Conservation (phyloP, 495 filamentous ascomycete species). For the Aspergillus sclerotioniger region DNA sequence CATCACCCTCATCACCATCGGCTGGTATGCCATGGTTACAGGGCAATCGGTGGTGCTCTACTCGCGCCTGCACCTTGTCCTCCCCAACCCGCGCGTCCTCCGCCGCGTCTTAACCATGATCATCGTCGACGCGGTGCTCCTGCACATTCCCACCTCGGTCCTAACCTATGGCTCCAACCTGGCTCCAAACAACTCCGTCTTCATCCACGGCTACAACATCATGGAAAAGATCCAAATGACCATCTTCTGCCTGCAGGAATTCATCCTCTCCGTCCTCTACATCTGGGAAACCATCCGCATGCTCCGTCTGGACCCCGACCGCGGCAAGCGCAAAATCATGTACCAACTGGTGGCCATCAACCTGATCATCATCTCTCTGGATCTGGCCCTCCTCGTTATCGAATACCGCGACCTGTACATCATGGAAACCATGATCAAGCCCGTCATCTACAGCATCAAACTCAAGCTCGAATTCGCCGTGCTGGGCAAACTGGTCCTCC, state of each 20-base stretch:
- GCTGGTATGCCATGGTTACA: conserved; percentile 65
- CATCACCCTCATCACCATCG: conserved; percentile 48
- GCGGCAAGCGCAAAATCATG: conserved; percentile 51
- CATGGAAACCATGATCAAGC: conserved; percentile 60
- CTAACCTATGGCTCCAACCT: conserved; percentile 58
- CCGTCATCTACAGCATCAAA: conserved; percentile 62
- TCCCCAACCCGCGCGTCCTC: conserved; percentile 47
- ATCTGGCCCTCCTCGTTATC: conserved; percentile 54
- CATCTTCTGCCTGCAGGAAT: conserved; percentile 61
- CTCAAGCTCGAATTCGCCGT: conserved; percentile 66
- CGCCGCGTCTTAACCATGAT: conserved; percentile 58
- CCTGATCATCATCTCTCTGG: conserved; percentile 53
- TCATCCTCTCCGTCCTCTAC: conserved; percentile 59
- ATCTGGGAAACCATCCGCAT: conserved; percentile 55
- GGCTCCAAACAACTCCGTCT: conserved; percentile 15
- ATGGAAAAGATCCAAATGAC: conserved; percentile 67
- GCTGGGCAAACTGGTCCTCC: conserved; percentile 47
- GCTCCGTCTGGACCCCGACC: conserved; percentile 43
- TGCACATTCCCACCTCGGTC: conserved; percentile 57
- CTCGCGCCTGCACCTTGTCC: conserved; percentile 64
- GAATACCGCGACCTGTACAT: conserved; percentile 57
- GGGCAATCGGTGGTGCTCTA: conserved; percentile 66
- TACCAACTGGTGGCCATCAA: conserved; percentile 60
- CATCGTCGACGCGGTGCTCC: conserved; percentile 50
- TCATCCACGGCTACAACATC: conserved; percentile 47